Evolutionary conservation across 768 basidiomycete genomes (phyloP).

Genomic region (Auricularia sp.): DNA sequence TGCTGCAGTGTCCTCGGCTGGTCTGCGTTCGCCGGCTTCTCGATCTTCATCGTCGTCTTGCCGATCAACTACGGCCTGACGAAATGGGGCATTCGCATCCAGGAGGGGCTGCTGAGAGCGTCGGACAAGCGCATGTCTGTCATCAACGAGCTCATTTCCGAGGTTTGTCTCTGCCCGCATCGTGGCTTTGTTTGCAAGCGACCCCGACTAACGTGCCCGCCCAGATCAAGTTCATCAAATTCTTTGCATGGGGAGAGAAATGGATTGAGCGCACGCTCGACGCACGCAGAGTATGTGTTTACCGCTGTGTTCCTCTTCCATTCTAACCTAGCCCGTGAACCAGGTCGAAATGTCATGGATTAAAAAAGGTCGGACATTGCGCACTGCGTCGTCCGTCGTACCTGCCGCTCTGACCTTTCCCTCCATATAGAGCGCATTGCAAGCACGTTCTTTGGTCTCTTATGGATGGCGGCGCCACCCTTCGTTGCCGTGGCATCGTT

Average conservation of each 20-base stretch:
- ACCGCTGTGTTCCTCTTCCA: too few species aligned
- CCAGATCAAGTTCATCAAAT: constrained; percentile 30
- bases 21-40: constrained; percentile 36
- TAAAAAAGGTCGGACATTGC: constrained; percentile 13
- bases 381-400: neutral
- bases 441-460: constrained; percentile 19
- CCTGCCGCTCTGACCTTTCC: neutral
- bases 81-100: constrained; percentile 27
- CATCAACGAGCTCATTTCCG: constrained; percentile 33
- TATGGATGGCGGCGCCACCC: constrained; percentile 25
- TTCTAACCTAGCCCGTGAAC: too few species aligned
- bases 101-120: constrained; percentile 22
- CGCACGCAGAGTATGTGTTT: constrained; percentile 7
- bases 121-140: constrained; percentile 35
- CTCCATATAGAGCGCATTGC: constrained; percentile 13
- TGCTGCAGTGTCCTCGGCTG: constrained; percentile 31
- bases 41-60: constrained; percentile 28
- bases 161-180: neutral
- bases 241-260: constrained; percentile 32
- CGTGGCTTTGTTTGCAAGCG: neutral
- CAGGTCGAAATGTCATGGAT: constrained; percentile 22
- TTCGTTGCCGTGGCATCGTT: constrained; percentile 25
- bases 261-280: constrained; percentile 33
- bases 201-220: neutral
- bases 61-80: constrained; percentile 33